Evolutionary conservation across 306 rosid species (phyloP).

Genomic region (Lathyrus oleraceus): DNA sequence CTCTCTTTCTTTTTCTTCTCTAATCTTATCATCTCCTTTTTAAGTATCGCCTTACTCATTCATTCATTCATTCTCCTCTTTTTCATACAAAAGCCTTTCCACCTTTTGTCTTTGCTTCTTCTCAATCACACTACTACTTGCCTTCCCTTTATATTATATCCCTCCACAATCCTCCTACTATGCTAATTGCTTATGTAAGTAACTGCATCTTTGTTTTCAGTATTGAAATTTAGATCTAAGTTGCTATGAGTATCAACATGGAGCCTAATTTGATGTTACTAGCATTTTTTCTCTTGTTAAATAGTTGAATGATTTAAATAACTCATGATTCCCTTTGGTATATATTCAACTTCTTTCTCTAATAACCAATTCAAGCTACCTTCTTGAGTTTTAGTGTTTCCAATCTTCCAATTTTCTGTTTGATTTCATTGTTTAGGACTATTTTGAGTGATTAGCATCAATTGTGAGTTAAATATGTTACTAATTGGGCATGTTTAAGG

Average conservation of each 20-base stretch:
- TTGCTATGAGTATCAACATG: neutral
- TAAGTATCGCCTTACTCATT: slow-evolving; percentile 34
- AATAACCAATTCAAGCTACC: neutral
- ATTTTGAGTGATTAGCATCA: neutral
- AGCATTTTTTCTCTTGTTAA: neutral
- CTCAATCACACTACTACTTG: neutral
- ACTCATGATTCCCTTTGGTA: neutral
- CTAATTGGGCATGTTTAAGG: neutral
- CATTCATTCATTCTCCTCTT: slow-evolving; percentile 25
- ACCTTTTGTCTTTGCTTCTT: slow-evolving; percentile 31
- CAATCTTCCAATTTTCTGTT: neutral
- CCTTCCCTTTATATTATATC: too few relatives aligned
- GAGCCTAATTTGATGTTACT: neutral
- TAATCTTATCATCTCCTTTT: slow-evolving; percentile 47
- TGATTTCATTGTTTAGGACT: neutral
- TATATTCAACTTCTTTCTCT: neutral
- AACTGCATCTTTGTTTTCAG: neutral
- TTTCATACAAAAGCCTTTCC: slow-evolving; percentile 40
- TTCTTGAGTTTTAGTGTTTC: neutral
- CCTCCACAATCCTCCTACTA: too few relatives aligned
- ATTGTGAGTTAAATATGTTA: neutral
- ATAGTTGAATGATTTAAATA: neutral
- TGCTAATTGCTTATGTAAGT: slow-evolving; percentile 40
- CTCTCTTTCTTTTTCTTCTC: slow-evolving; percentile 28
- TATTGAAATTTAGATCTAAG: slow-evolving; percentile 5